Conservation (phyloP, 768 basidiomycete genomes). For the Terana coerulea region DNA sequence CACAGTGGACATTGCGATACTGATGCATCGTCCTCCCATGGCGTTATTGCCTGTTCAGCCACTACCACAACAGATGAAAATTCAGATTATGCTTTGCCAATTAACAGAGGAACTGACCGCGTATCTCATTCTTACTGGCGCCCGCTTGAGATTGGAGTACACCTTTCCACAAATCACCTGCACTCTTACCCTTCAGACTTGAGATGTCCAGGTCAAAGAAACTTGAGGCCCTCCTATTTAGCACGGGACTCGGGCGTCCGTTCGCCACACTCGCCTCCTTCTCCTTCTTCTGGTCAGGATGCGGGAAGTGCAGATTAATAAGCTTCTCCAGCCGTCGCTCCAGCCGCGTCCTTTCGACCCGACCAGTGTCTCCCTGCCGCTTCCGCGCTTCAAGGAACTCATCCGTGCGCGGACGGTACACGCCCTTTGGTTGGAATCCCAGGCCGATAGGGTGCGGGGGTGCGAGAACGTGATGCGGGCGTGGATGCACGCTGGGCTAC, state of each 20-base stretch:
- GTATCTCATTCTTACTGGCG: constrained; percentile 55
- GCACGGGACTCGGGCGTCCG: constrained; percentile 8
- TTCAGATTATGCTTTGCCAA: not conserved
- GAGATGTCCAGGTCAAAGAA: constrained; percentile 70
- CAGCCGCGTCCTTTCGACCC: constrained; percentile 79
- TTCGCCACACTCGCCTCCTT: constrained; percentile 11
- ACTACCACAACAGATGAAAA: constrained; percentile 36
- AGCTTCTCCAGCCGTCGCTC: constrained; percentile 89
- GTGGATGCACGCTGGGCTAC: constrained; percentile 1
- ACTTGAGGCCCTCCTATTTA: constrained; percentile 50
- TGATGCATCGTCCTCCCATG: constrained; percentile 84
- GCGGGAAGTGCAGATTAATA: constrained; percentile 64
- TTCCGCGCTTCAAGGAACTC: constrained; percentile 60
- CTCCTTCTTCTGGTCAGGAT: constrained; percentile 15
- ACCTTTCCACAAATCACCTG: constrained; percentile 68
- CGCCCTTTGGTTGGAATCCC: constrained; percentile 91
- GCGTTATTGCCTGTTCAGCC: constrained; percentile 89
- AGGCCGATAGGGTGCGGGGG: constrained; percentile 69
- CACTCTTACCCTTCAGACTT: constrained; percentile 54
- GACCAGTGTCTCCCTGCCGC: constrained; percentile 39
- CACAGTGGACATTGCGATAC: constrained; percentile 86
- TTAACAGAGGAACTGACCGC: constrained; percentile 43
- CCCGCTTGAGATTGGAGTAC: constrained; percentile 45
- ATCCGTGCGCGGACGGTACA: constrained; percentile 75
- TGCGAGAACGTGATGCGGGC: constrained; percentile 13